Conservation (phyloP, 2,329 filamentous ascomycete genomes). For the Xylogone sp. region DNA sequence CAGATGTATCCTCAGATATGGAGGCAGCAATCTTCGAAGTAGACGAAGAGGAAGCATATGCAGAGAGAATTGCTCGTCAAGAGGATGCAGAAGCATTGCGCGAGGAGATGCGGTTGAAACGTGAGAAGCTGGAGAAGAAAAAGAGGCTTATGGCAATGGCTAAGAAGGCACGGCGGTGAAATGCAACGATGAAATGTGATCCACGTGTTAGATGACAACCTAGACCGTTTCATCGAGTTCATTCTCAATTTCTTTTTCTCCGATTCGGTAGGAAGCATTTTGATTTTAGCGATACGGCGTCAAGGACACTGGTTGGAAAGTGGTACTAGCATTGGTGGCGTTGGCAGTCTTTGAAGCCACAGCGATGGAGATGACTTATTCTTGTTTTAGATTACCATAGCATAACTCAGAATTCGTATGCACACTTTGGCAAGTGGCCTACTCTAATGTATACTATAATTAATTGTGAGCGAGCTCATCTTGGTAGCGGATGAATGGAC, state of each 20-base stretch:
- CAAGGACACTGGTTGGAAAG: background rate
- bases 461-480: too few species aligned
- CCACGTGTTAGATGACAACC: background rate
- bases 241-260: background rate
- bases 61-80: constrained; percentile 57
- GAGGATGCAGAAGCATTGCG: constrained; percentile 65
- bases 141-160: constrained; percentile 27
- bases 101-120: constrained; percentile 57
- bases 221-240: background rate
- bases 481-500: too few species aligned
- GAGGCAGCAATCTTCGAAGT: constrained; percentile 73
- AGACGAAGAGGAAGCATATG: constrained; percentile 64
- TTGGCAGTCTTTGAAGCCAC: background rate
- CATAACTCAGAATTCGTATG: background rate
- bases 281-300: background rate
- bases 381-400: background rate
- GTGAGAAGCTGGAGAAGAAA: constrained; percentile 53
- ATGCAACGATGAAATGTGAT: background rate
- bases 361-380: background rate
- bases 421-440: background rate
- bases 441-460: too few species aligned
- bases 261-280: background rate
- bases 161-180: constrained; percentile 8
- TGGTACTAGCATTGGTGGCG: background rate
- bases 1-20: constrained; percentile 71